A percentile compares a stretch with the other conserved stretches of the same genome.
These are phyloP conservation scores for Sphagnum magellanicum DNA, from an alignment of 228 moss, liverwort and hornwort genomes.

Conservation along the genomic window DNA sequence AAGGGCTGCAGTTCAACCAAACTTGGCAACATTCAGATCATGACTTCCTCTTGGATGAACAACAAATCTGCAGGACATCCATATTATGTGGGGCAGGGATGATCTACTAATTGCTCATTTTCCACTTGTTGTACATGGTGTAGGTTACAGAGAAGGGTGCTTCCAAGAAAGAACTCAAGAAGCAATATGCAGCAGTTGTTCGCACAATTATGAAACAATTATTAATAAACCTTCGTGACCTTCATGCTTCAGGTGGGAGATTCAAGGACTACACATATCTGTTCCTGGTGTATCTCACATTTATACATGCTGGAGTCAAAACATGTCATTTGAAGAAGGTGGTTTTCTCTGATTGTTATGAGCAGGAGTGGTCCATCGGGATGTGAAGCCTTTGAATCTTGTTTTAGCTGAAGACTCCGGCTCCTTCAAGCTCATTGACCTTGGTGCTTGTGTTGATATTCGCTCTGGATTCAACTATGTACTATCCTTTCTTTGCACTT, in stretches of 20 bases:
- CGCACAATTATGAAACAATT: slow-evolving; percentile 71
- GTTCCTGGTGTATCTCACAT: too few relatives aligned
- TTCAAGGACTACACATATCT: too few relatives aligned
- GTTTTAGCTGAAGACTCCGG: slow-evolving; percentile 69
- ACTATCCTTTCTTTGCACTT: slow-evolving; percentile 4
- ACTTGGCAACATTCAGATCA: too few relatives aligned
- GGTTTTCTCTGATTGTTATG: background rate
- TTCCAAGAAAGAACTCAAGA: slow-evolving; percentile 15
- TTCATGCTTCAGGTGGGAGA: slow-evolving; percentile 67
- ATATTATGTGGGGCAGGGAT: too few relatives aligned
- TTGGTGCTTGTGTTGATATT: slow-evolving; percentile 91
- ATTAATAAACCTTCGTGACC: slow-evolving; percentile 56
- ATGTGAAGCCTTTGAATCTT: slow-evolving; percentile 85
- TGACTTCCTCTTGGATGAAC: too few relatives aligned
- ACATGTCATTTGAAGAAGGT: too few relatives aligned
- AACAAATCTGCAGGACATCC: too few relatives aligned
- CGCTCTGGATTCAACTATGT: slow-evolving; percentile 96
- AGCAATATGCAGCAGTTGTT: slow-evolving; percentile 40
- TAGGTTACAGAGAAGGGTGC: slow-evolving; percentile 18
- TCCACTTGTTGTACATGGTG: slow-evolving; percentile 1
- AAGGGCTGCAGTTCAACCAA: too few relatives aligned
- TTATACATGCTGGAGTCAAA: too few relatives aligned
- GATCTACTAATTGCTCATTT: background rate
- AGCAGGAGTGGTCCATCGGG: slow-evolving; percentile 92
- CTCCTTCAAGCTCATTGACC: slow-evolving; percentile 85